phyloP scores from a whole-genome alignment of 1,284 basidiomycete genomes.

The Mycena sp. region DNA sequence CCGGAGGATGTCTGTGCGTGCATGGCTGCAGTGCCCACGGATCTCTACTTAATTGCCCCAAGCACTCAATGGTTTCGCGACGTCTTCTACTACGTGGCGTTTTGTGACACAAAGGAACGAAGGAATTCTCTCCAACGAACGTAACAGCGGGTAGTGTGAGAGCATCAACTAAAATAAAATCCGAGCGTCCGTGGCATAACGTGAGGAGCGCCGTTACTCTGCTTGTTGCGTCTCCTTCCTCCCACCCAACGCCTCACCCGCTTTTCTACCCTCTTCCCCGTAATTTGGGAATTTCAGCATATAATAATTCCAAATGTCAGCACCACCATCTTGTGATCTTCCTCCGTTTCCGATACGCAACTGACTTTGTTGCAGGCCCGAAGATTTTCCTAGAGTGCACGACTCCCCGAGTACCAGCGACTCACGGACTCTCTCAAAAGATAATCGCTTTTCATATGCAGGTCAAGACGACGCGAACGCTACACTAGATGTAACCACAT shows the following conservation, averaged over 20 bases:
- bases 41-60: neutral
- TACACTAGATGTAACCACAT: conserved; percentile 31
- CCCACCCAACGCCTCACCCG: neutral
- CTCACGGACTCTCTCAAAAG: conserved; percentile 23
- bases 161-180: conserved; percentile 30
- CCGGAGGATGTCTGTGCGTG: neutral
- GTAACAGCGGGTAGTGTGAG: conserved; percentile 23
- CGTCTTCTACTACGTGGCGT: conserved; percentile 24
- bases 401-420: conserved; percentile 25
- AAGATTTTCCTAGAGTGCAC: conserved; percentile 8
- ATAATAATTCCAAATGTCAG: conserved; percentile 9
- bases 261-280: conserved; percentile 5
- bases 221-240: conserved; percentile 19
- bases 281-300: neutral
- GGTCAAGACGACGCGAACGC: conserved; percentile 8
- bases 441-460: conserved; percentile 11
- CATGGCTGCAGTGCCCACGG: neutral
- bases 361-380: conserved; percentile 19
- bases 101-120: conserved; percentile 19
- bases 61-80: conserved; percentile 5
- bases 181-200: conserved; percentile 23
- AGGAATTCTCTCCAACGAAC: conserved; percentile 16
- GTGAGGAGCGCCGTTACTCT: conserved; percentile 24
- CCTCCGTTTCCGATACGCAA: neutral
- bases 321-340: neutral